phyloP scores from a whole-genome alignment of 352 stramenopile species.

The Lagenidium sp. region DNA sequence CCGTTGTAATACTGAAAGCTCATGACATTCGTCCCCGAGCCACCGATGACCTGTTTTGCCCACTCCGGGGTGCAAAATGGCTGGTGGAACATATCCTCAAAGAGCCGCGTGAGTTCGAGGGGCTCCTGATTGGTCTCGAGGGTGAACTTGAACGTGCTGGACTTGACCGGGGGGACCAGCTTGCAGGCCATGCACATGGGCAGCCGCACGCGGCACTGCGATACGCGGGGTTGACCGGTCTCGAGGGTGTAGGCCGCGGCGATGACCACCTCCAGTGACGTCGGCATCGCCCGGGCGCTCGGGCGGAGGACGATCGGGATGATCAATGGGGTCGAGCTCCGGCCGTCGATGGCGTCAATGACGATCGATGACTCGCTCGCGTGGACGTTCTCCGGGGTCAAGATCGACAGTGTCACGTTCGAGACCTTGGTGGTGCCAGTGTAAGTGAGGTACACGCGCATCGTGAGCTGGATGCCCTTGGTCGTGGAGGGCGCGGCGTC shows the following conservation, averaged over 20 bases:
- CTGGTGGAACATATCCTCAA: conserved; percentile 85
- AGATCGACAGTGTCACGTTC: conserved; percentile 73
- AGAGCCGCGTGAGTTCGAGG: conserved; percentile 59
- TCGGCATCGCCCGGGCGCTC: conserved; percentile 39
- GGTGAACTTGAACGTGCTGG: conserved; percentile 82
- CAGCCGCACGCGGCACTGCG: conserved; percentile 47
- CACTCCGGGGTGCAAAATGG: conserved; percentile 56
- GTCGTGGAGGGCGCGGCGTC: conserved; percentile 1
- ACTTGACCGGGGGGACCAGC: conserved; percentile 70
- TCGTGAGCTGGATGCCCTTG: conserved; percentile 43
- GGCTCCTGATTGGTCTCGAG: conserved; percentile 82
- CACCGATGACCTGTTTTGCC: conserved; percentile 52
- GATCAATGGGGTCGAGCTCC: conserved; percentile 48
- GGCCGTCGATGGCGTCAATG: conserved; percentile 62
- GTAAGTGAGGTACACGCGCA: conserved; percentile 82
- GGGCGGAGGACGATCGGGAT: conserved; percentile 49
- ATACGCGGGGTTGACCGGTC: conserved; percentile 59
- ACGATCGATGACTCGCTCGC: conserved; percentile 52
- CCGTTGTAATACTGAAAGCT: conserved; percentile 88
- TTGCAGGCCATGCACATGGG: conserved; percentile 69
- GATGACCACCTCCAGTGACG: conserved; percentile 49
- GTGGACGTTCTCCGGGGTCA: conserved; percentile 49
- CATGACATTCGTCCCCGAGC: conserved; percentile 61
- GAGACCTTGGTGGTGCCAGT: conserved; percentile 50
- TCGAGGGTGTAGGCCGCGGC: conserved; percentile 68